These are phyloP conservation scores for Hymenoscyphus occultus DNA, from an alignment of 2,329 filamentous ascomycete genomes.

Conservation along the genomic window DNA sequence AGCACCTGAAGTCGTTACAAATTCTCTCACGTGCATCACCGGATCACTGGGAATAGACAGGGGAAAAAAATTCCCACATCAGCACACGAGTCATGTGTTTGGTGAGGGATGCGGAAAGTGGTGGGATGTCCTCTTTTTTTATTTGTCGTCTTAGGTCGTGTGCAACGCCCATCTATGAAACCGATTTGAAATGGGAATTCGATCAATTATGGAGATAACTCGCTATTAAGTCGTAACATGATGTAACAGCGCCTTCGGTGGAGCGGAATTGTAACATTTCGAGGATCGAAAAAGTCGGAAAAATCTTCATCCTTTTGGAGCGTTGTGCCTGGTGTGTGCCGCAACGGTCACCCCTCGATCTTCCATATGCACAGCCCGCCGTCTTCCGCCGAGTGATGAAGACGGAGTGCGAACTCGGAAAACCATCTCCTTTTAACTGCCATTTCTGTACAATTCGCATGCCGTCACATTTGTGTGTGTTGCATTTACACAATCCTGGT, in stretches of 20 bases:
- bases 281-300: not conserved
- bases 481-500: not conserved
- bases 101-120: not conserved
- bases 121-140: not conserved
- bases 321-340: not conserved
- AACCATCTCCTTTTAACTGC: not conserved
- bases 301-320: not conserved
- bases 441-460: not conserved
- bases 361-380: not conserved
- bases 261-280: not conserved
- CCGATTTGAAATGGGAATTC: not conserved
- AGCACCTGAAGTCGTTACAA: not conserved
- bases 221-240: not conserved
- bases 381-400: not conserved
- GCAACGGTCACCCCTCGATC: not conserved
- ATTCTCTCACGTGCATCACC: not conserved
- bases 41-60: not conserved
- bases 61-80: not conserved
- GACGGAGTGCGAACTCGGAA: not conserved
- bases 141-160: not conserved
- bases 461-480: not conserved
- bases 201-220: not conserved
- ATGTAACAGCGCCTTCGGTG: not conserved
- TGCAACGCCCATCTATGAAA: not conserved
- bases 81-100: constrained; percentile 2